phyloP scores from a whole-genome alignment of 1,139 yeast species.

The Geotrichum europaeum region DNA sequence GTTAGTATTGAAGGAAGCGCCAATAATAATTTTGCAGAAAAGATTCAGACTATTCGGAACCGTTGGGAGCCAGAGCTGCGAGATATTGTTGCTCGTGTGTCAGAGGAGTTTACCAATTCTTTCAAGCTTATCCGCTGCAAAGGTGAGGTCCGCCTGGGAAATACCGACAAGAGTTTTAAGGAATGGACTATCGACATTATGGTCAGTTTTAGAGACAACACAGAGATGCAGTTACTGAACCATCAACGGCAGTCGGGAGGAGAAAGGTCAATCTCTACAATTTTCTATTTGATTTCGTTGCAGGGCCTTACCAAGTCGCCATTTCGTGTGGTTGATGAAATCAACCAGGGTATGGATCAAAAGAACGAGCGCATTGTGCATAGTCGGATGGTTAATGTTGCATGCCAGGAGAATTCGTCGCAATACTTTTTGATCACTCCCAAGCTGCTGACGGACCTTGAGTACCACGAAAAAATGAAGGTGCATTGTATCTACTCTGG shows the following conservation, averaged over 20 bases:
- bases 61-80: slow-evolving; percentile 59
- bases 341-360: slow-evolving; percentile 98
- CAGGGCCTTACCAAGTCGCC: slow-evolving; percentile 92
- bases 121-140: slow-evolving; percentile 76
- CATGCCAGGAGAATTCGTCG: slow-evolving; percentile 54
- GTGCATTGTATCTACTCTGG: slow-evolving; percentile 85
- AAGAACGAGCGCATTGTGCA: slow-evolving; percentile 86
- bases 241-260: slow-evolving; percentile 96
- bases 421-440: slow-evolving; percentile 95
- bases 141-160: slow-evolving; percentile 65
- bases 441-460: slow-evolving; percentile 70
- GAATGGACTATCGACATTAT: slow-evolving; percentile 82
- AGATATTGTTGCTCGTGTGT: slow-evolving; percentile 47
- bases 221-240: slow-evolving; percentile 64
- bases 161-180: slow-evolving; percentile 45
- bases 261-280: slow-evolving; percentile 92
- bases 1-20: slow-evolving; percentile 30
- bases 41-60: slow-evolving; percentile 39
- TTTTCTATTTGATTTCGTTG: slow-evolving; percentile 79
- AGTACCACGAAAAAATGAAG: slow-evolving; percentile 76
- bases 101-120: slow-evolving; percentile 56
- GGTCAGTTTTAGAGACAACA: slow-evolving; percentile 78
- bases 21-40: slow-evolving; percentile 32
- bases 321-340: slow-evolving; percentile 93
- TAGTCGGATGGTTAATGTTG: slow-evolving; percentile 75